Base-by-base conservation (phyloP, 352 stramenopile genomes). In the Phytopythium boreale region DNA sequence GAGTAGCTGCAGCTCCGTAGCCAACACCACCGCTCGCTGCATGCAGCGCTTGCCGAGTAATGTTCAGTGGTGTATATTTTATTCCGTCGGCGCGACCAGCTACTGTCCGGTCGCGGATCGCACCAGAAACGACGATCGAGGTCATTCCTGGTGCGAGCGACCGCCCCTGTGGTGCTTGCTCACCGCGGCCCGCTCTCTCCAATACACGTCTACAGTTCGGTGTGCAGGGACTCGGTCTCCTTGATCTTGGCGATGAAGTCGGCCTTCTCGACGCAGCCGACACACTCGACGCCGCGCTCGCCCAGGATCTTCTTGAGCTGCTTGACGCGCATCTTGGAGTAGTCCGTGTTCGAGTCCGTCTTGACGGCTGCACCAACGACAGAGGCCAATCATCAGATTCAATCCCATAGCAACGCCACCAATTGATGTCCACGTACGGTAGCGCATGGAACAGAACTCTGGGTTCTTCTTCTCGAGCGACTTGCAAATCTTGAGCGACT, bases 181-280 rank as follows among this genome's bases (percentile, higher is more conserved):
- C 41, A 19, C 19, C 41, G 19, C 8, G 47, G 24, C 17, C 22
- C 12, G n/a, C 44, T 46, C 39, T 46, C 39, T 46, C 39, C 12
- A 4, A 27, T 24, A 14, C 29, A 9, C 55, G 63, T 81, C 75
- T 94, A 96, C 74, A 96, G 71, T 63, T 96, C 88, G 29, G 70
- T 67, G 76, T 98, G 84, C 63, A 75, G 62, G 61, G 75, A 75
- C 79, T 97, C 88, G 11, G 90, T 97, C 60, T 92, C 91, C 79
- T 98, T 87, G 78, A 97, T 96, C 71, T 95, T 95, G 74, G 91
- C 92, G 64, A 98, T 95, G 69, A 97, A 98, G 67, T 98, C 95
- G 11, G 78, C 73, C 87, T 98, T 98, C 73, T 98, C 95, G 29
- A 98, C 80, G 66, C 95, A 98, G 36, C 91, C 92, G 46, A 96